Conservation (phyloP, 1,284 basidiomycete genomes). For the Acaromyces ingoldii region DNA sequence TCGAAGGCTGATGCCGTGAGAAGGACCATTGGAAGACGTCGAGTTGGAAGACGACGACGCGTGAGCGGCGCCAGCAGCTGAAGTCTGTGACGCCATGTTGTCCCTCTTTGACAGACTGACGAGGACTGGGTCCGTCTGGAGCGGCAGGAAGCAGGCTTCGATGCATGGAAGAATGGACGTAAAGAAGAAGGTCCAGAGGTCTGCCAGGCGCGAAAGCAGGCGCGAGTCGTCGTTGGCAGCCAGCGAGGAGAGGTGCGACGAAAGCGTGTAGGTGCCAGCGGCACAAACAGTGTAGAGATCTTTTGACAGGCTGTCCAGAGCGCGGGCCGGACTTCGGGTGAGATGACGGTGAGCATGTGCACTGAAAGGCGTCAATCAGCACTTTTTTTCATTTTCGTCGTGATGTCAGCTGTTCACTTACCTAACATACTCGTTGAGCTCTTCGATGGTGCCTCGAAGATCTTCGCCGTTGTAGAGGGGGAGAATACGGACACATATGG, state of each 20-base stretch:
- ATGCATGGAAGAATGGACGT: constrained; percentile 83
- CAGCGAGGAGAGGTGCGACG: constrained; percentile 70
- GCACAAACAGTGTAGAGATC: constrained; percentile 78
- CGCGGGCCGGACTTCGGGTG: constrained; percentile 52
- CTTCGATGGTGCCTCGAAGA: constrained; percentile 82
- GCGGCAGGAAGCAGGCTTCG: constrained; percentile 60
- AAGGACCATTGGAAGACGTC: constrained; percentile 53
- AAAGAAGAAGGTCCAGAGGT: constrained; percentile 92
- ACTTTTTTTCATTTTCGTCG: too few relatives aligned
- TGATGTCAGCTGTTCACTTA: too few relatives aligned
- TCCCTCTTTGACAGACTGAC: constrained; percentile 23
- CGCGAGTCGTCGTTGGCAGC: constrained; percentile 62
- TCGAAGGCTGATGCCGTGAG: constrained; percentile 32
- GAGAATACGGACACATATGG: constrained; percentile 76
- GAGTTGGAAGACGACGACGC: neutral
- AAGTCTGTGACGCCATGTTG: neutral
- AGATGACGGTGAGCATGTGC: constrained; percentile 64
- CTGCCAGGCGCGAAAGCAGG: constrained; percentile 70
- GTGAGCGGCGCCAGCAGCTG: neutral
- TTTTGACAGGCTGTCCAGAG: constrained; percentile 61
- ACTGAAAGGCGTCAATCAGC: neutral
- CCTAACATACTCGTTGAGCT: constrained; percentile 68
- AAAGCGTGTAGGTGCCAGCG: constrained; percentile 84
- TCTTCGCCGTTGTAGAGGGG: constrained; percentile 88
- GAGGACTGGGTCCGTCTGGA: constrained; percentile 45